Percentiles rank a stretch among this genome's conserved stretches.
These are phyloP conservation scores for Chalciporus sp. DNA, from an alignment of 1,284 basidiomycete species.

Conservation along the genomic window DNA sequence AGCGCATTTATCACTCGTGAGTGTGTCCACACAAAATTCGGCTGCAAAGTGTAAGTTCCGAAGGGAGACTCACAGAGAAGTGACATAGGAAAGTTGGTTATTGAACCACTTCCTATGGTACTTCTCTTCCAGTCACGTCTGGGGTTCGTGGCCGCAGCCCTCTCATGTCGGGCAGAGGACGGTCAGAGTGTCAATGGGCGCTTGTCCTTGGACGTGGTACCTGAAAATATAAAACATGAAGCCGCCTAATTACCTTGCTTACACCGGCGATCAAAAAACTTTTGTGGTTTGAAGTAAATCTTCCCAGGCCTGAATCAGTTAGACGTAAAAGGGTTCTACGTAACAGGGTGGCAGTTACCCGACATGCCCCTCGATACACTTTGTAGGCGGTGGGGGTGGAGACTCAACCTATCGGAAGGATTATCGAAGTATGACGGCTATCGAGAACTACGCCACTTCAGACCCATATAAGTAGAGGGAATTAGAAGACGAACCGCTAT, in stretches of 20 bases:
- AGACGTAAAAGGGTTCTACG: slow-evolving; percentile 18
- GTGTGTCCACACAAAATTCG: no score
- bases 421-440: neutral
- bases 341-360: neutral
- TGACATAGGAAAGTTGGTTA: no score
- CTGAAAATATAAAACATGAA: neutral
- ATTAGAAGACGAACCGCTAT: neutral
- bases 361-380: neutral
- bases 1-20: no score
- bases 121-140: no score
- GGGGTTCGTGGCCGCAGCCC: no score
- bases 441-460: neutral
- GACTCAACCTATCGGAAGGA: neutral
- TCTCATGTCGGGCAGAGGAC: no score
- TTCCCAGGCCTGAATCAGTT: neutral
- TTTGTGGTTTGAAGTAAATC: neutral
- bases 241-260: no score
- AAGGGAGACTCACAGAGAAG: no score
- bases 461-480: neutral
- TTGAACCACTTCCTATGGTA: no score
- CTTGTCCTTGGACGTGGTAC: neutral
- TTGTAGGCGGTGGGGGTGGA: slow-evolving; percentile 19
- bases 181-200: neutral
- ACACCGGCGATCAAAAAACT: no score
- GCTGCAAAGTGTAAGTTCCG: no score